Evolutionary conservation across 208 protist species (phyloP).

Genomic region (Tetramitus jugosus): DNA sequence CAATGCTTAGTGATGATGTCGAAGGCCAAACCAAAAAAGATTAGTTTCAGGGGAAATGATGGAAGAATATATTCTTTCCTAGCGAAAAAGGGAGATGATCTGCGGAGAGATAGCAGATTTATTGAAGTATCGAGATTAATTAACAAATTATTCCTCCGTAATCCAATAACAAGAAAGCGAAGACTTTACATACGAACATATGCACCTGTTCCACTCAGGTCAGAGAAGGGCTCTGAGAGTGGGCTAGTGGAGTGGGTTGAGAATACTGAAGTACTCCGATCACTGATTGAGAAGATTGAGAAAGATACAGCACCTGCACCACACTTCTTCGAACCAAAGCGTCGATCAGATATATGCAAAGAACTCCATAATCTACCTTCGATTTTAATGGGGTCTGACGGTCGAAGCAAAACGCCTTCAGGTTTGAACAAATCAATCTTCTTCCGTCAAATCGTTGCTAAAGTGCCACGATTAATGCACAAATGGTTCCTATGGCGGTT

Average conservation of each 20-base stretch:
- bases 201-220: slow-evolving; percentile 65
- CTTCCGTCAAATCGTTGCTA: slow-evolving; percentile 63
- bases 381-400: too few species aligned
- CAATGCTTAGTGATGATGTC: slow-evolving; percentile 59
- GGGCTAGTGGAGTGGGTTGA: slow-evolving; percentile 87
- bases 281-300: slow-evolving; percentile 36
- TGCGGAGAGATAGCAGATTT: slow-evolving; percentile 85
- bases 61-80: slow-evolving; percentile 66
- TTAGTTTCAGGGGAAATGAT: slow-evolving; percentile 61
- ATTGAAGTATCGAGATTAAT: slow-evolving; percentile 86
- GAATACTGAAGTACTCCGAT: slow-evolving; percentile 62
- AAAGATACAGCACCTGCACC: neutral
- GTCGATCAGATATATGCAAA: slow-evolving; percentile 54
- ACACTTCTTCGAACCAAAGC: slow-evolving; percentile 49
- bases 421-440: slow-evolving; percentile 54
- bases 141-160: slow-evolving; percentile 75
- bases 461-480: slow-evolving; percentile 72
- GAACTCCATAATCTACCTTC: too few species aligned
- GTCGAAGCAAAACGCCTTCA: slow-evolving; percentile 53
- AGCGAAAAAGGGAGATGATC: slow-evolving; percentile 82
- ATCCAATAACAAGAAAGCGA: slow-evolving; percentile 63
- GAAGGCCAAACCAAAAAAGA: slow-evolving; percentile 78
- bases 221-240: slow-evolving; percentile 65
- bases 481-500: slow-evolving; percentile 81
- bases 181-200: slow-evolving; percentile 70